Conservation (phyloP, 495 filamentous ascomycete species). For the Penicillium desertorum region DNA sequence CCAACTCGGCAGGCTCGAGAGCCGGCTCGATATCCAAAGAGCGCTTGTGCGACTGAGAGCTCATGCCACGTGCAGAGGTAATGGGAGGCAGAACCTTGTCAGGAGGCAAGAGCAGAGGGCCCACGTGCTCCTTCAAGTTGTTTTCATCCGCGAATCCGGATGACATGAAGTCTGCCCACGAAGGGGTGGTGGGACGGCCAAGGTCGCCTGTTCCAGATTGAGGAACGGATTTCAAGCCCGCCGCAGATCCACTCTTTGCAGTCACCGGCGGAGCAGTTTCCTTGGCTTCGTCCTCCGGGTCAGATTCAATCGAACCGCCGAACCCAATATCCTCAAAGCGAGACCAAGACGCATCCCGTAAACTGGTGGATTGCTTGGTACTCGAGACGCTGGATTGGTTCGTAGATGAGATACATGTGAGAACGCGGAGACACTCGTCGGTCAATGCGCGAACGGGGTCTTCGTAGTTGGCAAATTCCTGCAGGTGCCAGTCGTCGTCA, state of each 20-base stretch:
- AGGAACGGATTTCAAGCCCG: constrained; percentile 57
- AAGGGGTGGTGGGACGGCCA: constrained; percentile 89
- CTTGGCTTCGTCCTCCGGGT: constrained; percentile 55
- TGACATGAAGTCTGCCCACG: constrained; percentile 95
- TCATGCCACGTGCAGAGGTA: constrained; percentile 64
- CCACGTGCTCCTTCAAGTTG: constrained; percentile 46
- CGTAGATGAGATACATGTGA: constrained; percentile 81
- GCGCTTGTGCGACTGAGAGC: constrained; percentile 83
- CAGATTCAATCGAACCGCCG: constrained; percentile 68
- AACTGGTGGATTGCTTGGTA: constrained; percentile 64
- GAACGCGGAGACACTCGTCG: constrained; percentile 87
- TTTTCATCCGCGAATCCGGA: constrained; percentile 83
- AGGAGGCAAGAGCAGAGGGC: constrained; percentile 74
- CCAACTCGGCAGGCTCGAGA: constrained; percentile 89
- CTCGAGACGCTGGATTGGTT: constrained; percentile 76
- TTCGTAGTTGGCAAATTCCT: constrained; percentile 81
- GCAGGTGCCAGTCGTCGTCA: constrained; percentile 78
- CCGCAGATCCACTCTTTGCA: constrained; percentile 30
- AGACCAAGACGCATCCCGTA: constrained; percentile 90
- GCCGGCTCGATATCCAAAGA: constrained; percentile 60
- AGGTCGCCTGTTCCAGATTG: constrained; percentile 60
- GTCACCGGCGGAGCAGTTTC: constrained; percentile 43
- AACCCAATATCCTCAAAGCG: constrained; percentile 96
- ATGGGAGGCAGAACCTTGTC: constrained; percentile 91
- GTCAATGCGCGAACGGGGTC: constrained; percentile 87